These are phyloP conservation scores for Nannochloris sp. DNA, from an alignment of 139 green algal species.

Conservation along the genomic window DNA sequence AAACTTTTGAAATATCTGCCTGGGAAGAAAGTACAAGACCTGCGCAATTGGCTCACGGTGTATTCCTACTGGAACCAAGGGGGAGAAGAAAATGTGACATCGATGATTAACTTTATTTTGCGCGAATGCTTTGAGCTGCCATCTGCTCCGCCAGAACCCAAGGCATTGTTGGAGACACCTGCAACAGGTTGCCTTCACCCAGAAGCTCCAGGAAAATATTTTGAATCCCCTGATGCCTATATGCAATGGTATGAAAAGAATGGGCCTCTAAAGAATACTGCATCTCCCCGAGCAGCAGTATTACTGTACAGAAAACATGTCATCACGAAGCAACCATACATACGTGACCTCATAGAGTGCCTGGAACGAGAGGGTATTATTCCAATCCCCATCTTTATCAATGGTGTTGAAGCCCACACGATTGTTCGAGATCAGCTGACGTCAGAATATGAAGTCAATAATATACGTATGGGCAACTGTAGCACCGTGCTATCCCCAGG, in stretches of 20 bases:
- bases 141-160: slow-evolving; percentile 2
- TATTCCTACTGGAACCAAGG: slow-evolving; percentile 96
- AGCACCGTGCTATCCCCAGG: slow-evolving; percentile 35
- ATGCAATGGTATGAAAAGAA: slow-evolving; percentile 64
- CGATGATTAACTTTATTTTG: slow-evolving; percentile 84
- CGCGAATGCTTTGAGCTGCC: slow-evolving; percentile 49
- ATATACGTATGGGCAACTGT: slow-evolving; percentile 11
- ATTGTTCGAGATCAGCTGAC: slow-evolving; percentile 84
- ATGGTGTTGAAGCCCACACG: slow-evolving; percentile 83
- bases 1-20: slow-evolving; percentile 94
- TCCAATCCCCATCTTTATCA: slow-evolving; percentile 93
- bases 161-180: slow-evolving; percentile 70
- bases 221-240: slow-evolving; percentile 63
- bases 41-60: slow-evolving; percentile 88
- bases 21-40: slow-evolving; percentile 76
- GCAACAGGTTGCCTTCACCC: slow-evolving; percentile 88
- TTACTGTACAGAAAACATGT: slow-evolving; percentile 99
- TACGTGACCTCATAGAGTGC: slow-evolving; percentile 52
- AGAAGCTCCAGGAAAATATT: slow-evolving; percentile 51
- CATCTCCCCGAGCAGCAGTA: slow-evolving; percentile 54
- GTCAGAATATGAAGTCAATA: slow-evolving; percentile 48
- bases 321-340: slow-evolving; percentile 83
- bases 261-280: slow-evolving; percentile 35
- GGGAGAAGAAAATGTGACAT: slow-evolving; percentile 66
- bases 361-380: slow-evolving; percentile 58